Evolutionary conservation across 768 basidiomycete genomes (phyloP).

Genomic region (Boletus subcaerulescens): DNA sequence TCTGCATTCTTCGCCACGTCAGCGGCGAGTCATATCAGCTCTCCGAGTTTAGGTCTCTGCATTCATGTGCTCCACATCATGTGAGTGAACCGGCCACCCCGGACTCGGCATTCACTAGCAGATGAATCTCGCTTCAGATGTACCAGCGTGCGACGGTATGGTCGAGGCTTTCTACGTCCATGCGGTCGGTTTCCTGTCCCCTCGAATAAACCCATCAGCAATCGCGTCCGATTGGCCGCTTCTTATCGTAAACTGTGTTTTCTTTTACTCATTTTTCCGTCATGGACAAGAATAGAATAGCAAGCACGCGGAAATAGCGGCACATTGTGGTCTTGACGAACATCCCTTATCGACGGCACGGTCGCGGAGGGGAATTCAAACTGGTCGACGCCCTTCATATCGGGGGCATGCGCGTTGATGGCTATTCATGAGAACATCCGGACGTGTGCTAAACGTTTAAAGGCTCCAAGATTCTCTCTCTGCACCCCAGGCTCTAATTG

Average conservation of each 20-base stretch:
- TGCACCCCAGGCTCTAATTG: background rate
- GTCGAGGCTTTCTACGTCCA: conserved; percentile 1
- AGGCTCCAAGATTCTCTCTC: background rate
- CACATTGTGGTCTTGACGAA: background rate
- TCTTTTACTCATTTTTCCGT: background rate
- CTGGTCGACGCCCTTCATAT: too few species aligned
- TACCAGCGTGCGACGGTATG: background rate
- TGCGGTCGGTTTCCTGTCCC: background rate
- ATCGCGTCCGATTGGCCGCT: background rate
- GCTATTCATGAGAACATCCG: conserved; percentile 1
- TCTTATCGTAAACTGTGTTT: background rate
- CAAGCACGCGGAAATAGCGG: background rate
- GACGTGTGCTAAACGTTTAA: conserved; percentile 9
- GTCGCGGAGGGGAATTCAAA: background rate
- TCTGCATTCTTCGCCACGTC: background rate
- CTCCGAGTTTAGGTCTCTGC: background rate
- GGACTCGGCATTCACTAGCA: too few species aligned
- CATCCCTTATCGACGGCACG: background rate
- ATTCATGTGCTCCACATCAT: background rate
- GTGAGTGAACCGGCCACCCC: background rate
- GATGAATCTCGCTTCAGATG: too few species aligned
- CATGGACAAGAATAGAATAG: background rate
- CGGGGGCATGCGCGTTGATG: background rate
- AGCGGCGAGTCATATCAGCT: background rate
- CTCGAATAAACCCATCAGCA: background rate